Percentiles rank a stretch among this genome's conserved stretches.
These are phyloP conservation scores for Penicillium sp. DNA, from an alignment of 2,329 filamentous ascomycete genomes.

Conservation along the genomic window DNA sequence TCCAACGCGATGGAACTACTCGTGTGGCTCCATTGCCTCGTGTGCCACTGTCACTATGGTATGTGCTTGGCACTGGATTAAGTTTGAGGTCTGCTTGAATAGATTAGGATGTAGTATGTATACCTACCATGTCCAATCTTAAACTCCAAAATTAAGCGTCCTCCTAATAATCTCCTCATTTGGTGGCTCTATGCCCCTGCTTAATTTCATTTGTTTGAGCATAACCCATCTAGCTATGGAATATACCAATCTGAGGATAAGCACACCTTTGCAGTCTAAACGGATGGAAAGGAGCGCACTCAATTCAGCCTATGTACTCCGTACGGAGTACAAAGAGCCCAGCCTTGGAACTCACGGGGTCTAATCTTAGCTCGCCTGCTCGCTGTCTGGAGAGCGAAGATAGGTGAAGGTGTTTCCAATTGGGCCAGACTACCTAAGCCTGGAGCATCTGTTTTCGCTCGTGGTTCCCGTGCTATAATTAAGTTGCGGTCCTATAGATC, in stretches of 20 bases:
- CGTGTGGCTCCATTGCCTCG: too few relatives aligned
- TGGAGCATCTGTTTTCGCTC: neutral
- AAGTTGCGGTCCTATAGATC: neutral
- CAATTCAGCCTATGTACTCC: neutral
- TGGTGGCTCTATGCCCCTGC: neutral
- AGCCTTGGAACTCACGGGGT: neutral
- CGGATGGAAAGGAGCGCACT: too few relatives aligned
- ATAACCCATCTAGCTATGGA: too few relatives aligned
- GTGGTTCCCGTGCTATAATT: neutral
- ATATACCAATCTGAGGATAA: neutral
- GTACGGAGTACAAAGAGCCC: neutral
- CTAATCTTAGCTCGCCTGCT: neutral
- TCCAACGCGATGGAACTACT: too few relatives aligned
- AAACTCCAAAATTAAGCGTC: neutral
- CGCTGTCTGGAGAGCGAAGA: too few relatives aligned
- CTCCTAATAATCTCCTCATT: neutral
- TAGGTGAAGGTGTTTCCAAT: too few relatives aligned
- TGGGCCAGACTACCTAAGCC: too few relatives aligned
- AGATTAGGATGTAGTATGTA: too few relatives aligned
- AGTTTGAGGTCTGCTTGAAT: too few relatives aligned
- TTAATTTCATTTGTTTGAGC: neutral
- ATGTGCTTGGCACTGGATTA: too few relatives aligned
- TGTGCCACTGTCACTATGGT: too few relatives aligned
- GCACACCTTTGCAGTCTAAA: neutral
- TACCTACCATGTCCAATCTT: too few relatives aligned